Conservation (phyloP, 768 basidiomycete genomes). For the Neoboletus magnificus region DNA sequence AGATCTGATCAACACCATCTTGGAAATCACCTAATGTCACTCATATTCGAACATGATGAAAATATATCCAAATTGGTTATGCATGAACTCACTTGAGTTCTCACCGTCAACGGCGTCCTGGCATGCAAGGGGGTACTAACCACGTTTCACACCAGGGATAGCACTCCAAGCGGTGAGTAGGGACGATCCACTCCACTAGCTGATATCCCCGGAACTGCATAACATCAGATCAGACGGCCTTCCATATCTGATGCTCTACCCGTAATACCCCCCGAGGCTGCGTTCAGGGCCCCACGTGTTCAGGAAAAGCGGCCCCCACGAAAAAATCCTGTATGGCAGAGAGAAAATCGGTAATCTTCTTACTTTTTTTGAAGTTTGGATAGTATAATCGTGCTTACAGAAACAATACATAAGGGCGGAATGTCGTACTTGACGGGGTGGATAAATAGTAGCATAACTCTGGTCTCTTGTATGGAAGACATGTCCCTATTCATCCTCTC, state of each 20-base stretch:
- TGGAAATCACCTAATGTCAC: too few relatives aligned
- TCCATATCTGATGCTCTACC: background rate
- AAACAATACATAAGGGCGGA: background rate
- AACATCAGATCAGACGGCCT: background rate
- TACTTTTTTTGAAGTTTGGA: too few relatives aligned
- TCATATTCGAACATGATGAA: background rate
- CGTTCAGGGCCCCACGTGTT: background rate
- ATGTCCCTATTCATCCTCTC: constrained; percentile 1
- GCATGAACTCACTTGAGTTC: background rate
- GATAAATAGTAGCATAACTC: constrained; percentile 2
- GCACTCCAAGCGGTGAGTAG: background rate
- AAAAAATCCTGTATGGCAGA: too few relatives aligned
- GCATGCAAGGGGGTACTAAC: background rate
- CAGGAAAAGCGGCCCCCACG: background rate
- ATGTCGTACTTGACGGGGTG: background rate
- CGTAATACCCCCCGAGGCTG: too few relatives aligned
- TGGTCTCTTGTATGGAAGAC: too few relatives aligned
- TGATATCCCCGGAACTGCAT: too few relatives aligned
- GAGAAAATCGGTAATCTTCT: too few relatives aligned
- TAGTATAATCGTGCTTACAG: background rate
- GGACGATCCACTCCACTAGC: background rate
- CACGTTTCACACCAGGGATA: background rate
- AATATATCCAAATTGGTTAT: too few relatives aligned
- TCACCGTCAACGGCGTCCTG: background rate
- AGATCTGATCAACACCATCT: background rate